A percentile compares a stretch with the other conserved stretches of the same genome.
Conservation (phyloP, 306 rosid species). For the Dicorynia guianensis region DNA sequence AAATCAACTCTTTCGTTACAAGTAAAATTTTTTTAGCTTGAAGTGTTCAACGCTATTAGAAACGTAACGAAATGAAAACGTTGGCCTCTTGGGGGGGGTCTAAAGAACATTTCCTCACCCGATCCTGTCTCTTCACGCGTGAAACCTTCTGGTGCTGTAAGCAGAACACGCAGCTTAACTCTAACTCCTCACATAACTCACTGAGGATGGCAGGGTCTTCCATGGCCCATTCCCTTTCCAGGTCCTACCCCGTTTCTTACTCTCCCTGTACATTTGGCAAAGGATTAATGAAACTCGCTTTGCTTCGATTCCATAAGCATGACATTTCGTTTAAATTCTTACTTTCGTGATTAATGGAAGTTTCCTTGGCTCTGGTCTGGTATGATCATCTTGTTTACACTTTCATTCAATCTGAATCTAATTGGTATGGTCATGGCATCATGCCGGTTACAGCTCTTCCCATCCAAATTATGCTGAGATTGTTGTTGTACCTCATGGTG, state of each 20-base stretch:
- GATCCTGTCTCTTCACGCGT: neutral
- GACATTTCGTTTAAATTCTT: neutral
- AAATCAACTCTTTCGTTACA: no score
- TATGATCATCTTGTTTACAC: neutral
- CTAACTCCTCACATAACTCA: conserved; percentile 17
- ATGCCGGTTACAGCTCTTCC: conserved; percentile 46
- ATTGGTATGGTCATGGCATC: conserved; percentile 30
- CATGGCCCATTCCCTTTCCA: conserved; percentile 52
- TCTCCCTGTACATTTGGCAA: neutral
- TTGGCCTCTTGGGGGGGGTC: no score
- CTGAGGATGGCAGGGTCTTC: conserved; percentile 40
- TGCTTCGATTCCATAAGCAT: no score
- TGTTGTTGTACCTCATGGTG: conserved; percentile 85
- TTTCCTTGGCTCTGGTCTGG: neutral
- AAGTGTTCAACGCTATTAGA: neutral
- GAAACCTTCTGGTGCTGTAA: neutral
- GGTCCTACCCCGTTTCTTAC: conserved; percentile 53
- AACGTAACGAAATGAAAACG: neutral
- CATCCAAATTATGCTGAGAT: conserved; percentile 71
- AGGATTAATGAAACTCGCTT: no score
- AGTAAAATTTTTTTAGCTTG: no score
- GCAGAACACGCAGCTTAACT: neutral
- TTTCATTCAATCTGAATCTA: conserved; percentile 29
- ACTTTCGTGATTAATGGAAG: neutral
- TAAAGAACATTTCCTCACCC: neutral